Percentiles rank a stretch among this genome's conserved stretches.
These are phyloP conservation scores for Cryphonectria japonica DNA, from an alignment of 2,329 filamentous ascomycete genomes.

Conservation along the genomic window DNA sequence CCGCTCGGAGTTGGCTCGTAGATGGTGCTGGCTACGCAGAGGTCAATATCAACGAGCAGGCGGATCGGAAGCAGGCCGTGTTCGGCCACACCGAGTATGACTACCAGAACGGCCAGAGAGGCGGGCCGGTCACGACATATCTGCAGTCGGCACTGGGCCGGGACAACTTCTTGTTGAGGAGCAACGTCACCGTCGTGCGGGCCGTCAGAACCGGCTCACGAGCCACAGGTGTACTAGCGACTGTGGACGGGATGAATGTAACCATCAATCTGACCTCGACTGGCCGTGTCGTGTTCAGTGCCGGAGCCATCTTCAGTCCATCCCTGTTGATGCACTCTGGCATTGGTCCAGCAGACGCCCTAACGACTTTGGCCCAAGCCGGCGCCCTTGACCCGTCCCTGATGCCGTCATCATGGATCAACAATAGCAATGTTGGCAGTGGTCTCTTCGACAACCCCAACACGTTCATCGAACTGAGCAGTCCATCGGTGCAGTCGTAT, in stretches of 20 bases:
- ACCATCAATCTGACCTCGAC: constrained; percentile 39
- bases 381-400: constrained; percentile 31
- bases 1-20: constrained; percentile 54
- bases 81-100: constrained; percentile 69
- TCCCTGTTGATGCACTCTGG: constrained; percentile 45
- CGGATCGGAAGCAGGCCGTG: constrained; percentile 66
- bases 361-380: constrained; percentile 27
- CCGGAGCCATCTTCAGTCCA: constrained; percentile 40
- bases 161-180: constrained; percentile 69
- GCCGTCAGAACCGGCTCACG: constrained; percentile 65
- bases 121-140: constrained; percentile 73
- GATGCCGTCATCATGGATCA: constrained; percentile 48
- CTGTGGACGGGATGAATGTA: constrained; percentile 44
- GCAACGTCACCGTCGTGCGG: constrained; percentile 66
- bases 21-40: constrained; percentile 64
- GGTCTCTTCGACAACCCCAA: constrained; percentile 61
- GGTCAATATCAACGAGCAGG: constrained; percentile 59
- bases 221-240: constrained; percentile 62
- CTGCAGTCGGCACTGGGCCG: constrained; percentile 64
- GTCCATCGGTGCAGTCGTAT: constrained; percentile 50
- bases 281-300: constrained; percentile 42
- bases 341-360: constrained; percentile 38
- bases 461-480: constrained; percentile 54
- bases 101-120: constrained; percentile 67
- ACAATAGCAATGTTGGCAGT: constrained; percentile 52